Conservation (phyloP, 306 rosid species). For the Casuarina equisetifolia region DNA sequence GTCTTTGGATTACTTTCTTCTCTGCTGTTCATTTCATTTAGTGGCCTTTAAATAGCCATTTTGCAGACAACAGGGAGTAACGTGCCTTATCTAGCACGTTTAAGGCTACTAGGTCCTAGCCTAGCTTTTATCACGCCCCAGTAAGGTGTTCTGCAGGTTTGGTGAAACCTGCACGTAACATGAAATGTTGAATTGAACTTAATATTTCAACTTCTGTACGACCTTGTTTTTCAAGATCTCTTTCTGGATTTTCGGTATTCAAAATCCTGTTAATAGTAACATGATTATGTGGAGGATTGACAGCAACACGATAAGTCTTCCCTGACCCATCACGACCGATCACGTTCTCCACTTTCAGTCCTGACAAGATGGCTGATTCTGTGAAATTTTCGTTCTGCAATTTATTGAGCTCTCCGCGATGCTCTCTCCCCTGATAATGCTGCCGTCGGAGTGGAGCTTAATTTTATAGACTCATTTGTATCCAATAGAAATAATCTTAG, state of each 20-base stretch:
- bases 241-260: constrained; percentile 47
- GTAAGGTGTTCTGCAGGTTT: no score
- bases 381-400: constrained; percentile 72
- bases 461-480: no score
- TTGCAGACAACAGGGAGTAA: no score
- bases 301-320: constrained; percentile 54
- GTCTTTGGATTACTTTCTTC: no score
- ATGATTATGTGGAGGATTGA: constrained; percentile 24
- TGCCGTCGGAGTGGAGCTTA: background rate
- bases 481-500: no score
- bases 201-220: constrained; percentile 64
- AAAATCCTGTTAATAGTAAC: constrained; percentile 75
- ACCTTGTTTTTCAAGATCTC: constrained; percentile 66
- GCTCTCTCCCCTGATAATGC: constrained; percentile 34
- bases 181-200: constrained; percentile 68
- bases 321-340: constrained; percentile 88
- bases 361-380: constrained; percentile 51
- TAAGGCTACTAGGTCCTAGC: no score
- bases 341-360: constrained; percentile 37
- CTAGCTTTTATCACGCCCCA: no score
- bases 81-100: no score
- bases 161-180: background rate
- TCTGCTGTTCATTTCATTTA: no score
- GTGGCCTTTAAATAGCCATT: no score
- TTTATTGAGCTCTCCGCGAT: constrained; percentile 57